Percentiles rank a stretch among this genome's conserved stretches.
Evolutionary conservation across 305 asterid genomes (phyloP).

Genomic region (Andrographis paniculata): DNA sequence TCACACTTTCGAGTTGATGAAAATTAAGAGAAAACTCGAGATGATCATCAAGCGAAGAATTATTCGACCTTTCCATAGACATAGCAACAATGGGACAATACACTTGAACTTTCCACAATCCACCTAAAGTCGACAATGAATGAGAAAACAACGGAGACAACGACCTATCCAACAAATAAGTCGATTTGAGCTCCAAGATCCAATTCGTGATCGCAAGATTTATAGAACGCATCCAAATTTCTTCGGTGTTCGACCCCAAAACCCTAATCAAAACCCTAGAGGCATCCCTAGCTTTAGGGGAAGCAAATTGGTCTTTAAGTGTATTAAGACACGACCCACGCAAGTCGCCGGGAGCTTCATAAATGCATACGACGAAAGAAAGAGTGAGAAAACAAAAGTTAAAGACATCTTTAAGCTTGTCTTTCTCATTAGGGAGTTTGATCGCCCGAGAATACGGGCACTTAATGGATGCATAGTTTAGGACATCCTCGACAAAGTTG

Average conservation of each 20-base stretch:
- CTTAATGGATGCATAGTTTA: slow-evolving; percentile 34
- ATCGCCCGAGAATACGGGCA: slow-evolving; percentile 19
- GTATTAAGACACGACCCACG: slow-evolving; percentile 33
- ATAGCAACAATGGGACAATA: slow-evolving; percentile 76
- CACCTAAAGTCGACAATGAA: slow-evolving; percentile 36
- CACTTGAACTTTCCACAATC: slow-evolving; percentile 81
- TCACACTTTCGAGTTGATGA: slow-evolving; percentile 78
- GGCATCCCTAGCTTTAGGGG: slow-evolving; percentile 36
- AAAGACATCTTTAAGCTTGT: slow-evolving; percentile 33
- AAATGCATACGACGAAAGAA: slow-evolving; percentile 58
- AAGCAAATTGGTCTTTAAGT: slow-evolving; percentile 39
- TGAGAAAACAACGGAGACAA: slow-evolving; percentile 62
- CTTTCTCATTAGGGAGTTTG: slow-evolving; percentile 27
- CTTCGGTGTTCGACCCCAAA: slow-evolving; percentile 57
- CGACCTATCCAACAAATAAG: slow-evolving; percentile 9
- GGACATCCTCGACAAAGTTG: slow-evolving; percentile 40
- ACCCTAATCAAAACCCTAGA: slow-evolving; percentile 46
- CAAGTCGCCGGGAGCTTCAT: slow-evolving; percentile 62
- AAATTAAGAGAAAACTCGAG: slow-evolving; percentile 54
- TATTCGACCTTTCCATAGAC: slow-evolving; percentile 35
- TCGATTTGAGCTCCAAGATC: slow-evolving; percentile 29
- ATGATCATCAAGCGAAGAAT: slow-evolving; percentile 40
- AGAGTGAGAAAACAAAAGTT: slow-evolving; percentile 57
- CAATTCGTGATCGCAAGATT: slow-evolving; percentile 78
- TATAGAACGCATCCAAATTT: slow-evolving; percentile 65